Conservation (phyloP, 495 filamentous ascomycete species). For the Hyaloscypha finlandica region DNA sequence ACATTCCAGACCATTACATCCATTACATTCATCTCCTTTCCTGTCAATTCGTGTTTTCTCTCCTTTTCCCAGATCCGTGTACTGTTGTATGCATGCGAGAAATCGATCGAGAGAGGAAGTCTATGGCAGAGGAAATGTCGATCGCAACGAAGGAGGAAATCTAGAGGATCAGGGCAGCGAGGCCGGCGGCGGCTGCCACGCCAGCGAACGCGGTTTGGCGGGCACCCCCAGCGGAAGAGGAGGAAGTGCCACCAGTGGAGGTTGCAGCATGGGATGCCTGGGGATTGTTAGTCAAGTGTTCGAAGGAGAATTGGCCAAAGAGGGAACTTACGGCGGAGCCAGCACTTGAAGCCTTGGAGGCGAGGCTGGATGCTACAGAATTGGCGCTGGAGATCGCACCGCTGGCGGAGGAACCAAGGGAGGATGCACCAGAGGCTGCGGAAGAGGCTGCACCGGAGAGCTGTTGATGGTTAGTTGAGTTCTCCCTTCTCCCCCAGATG, state of each 20-base stretch:
- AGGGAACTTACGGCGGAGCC: background rate
- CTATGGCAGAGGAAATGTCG: slow-evolving; percentile 12
- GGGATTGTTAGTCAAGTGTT: background rate
- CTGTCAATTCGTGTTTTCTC: background rate
- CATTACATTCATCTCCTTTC: background rate
- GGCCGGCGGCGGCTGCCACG: slow-evolving; percentile 26
- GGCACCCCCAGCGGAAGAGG: slow-evolving; percentile 28
- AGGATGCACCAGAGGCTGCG: background rate
- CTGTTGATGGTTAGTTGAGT: background rate
- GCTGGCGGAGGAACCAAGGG: background rate
- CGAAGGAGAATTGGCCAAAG: background rate
- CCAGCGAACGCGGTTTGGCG: slow-evolving; percentile 29
- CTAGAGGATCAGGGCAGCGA: slow-evolving; percentile 35
- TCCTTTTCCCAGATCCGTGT: slow-evolving; percentile 15
- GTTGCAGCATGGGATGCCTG: slow-evolving; percentile 7
- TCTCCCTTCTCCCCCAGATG: background rate
- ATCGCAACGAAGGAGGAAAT: background rate
- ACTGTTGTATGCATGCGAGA: slow-evolving; percentile 7
- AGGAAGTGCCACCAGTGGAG: background rate
- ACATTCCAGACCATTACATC: slow-evolving; percentile 21
- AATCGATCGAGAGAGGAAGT: slow-evolving; percentile 1
- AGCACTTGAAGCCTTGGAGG: slow-evolving; percentile 10
- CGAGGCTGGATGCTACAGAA: background rate
- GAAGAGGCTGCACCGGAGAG: background rate
- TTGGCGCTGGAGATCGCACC: background rate